Evolutionary conservation across 805 yeast genomes (phyloP).

Genomic region (Candida schatavii): DNA sequence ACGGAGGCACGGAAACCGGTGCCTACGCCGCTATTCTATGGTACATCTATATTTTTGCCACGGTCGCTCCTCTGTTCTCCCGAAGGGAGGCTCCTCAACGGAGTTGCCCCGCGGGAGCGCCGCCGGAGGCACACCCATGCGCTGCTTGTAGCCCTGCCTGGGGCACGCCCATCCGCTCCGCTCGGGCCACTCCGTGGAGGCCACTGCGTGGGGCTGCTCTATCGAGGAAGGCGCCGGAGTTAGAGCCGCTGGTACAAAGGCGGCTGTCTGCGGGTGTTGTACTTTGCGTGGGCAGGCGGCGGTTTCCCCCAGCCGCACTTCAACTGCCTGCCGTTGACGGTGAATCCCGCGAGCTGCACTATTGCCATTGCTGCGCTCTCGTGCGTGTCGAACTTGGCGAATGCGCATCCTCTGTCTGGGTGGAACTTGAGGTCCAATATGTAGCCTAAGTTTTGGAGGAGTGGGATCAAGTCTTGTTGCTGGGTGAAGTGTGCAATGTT

Average conservation of each 20-base stretch:
- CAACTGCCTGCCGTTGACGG: slow-evolving; percentile 71
- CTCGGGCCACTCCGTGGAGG: no score
- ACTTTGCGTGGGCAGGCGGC: slow-evolving; percentile 26
- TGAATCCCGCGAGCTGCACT: slow-evolving; percentile 69
- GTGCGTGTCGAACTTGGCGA: slow-evolving; percentile 82
- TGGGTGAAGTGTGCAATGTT: slow-evolving; percentile 76
- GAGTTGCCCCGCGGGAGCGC: no score
- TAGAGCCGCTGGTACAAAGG: slow-evolving; percentile 28
- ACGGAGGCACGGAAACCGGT: no score
- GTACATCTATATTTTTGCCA: no score
- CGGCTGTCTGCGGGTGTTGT: slow-evolving; percentile 21
- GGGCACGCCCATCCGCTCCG: no score
- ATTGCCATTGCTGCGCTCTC: slow-evolving; percentile 88
- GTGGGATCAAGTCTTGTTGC: slow-evolving; percentile 68
- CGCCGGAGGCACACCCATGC: no score
- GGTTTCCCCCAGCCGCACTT: slow-evolving; percentile 87
- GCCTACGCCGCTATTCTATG: no score
- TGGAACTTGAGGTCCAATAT: slow-evolving; percentile 78
- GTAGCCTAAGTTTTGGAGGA: slow-evolving; percentile 76
- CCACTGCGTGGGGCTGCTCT: no score
- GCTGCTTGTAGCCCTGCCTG: no score
- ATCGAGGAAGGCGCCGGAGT: no score
- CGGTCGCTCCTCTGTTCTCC: no score
- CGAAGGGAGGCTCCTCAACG: no score
- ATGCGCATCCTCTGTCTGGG: slow-evolving; percentile 84